phyloP scores from a whole-genome alignment of 2,329 filamentous ascomycete species.

The Diaporthe citriasiana region DNA sequence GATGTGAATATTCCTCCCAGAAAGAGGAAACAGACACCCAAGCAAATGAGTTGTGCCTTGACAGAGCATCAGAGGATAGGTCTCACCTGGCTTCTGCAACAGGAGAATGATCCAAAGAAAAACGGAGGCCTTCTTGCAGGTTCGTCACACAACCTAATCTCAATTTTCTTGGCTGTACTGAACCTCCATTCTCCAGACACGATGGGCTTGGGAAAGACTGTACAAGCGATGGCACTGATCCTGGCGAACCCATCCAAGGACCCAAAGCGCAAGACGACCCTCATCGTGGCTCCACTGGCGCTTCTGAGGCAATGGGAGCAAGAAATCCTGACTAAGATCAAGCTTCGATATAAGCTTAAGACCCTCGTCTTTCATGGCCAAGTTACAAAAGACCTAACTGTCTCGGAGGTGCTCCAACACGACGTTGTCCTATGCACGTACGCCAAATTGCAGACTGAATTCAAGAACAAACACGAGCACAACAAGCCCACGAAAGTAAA shows the following conservation, averaged over 20 bases:
- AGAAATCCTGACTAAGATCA: slow-evolving; percentile 71
- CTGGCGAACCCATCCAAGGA: slow-evolving; percentile 58
- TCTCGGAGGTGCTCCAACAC: slow-evolving; percentile 22
- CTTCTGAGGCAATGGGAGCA: slow-evolving; percentile 95
- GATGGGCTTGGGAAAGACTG: slow-evolving; percentile 92
- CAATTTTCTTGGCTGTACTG: not conserved
- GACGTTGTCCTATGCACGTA: slow-evolving; percentile 40
- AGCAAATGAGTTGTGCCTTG: slow-evolving; percentile 41
- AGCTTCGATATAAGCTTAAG: slow-evolving; percentile 46
- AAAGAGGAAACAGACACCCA: slow-evolving; percentile 44
- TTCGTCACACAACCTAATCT: not conserved
- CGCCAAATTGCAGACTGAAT: slow-evolving; percentile 33
- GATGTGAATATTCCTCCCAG: slow-evolving; percentile 44
- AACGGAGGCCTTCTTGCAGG: slow-evolving; percentile 38
- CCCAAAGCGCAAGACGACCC: slow-evolving; percentile 69
- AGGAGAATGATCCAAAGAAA: slow-evolving; percentile 27
- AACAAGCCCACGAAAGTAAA: not conserved
- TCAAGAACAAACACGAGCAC: slow-evolving; percentile 29
- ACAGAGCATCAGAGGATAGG: slow-evolving; percentile 39
- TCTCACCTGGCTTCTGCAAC: slow-evolving; percentile 34
- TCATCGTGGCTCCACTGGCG: slow-evolving; percentile 85
- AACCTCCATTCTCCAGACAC: slow-evolving; percentile 71
- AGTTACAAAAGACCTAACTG: slow-evolving; percentile 33
- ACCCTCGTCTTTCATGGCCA: slow-evolving; percentile 48
- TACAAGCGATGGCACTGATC: slow-evolving; percentile 87